Base-by-base conservation (phyloP, 495 filamentous ascomycete species). In the Tuber aestivum region DNA sequence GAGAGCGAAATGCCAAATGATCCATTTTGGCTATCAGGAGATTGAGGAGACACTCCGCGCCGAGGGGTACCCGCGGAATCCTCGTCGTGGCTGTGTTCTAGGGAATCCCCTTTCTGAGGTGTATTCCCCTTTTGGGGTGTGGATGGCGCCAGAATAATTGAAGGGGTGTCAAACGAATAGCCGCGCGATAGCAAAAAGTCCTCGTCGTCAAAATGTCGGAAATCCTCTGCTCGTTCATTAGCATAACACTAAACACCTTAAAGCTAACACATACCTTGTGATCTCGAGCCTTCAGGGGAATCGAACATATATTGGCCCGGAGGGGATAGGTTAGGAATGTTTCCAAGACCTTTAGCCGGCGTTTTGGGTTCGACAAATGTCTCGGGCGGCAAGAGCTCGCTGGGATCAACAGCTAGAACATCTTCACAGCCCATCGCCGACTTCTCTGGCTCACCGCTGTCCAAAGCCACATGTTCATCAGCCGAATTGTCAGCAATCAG, bases 111-210 rank as follows among this genome's bases (percentile, higher is more conserved):
- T 14, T 61, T 61, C 45, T 50, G 45, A 50, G 21, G 45, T 1
- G 45, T 50, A 50, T 50, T 23, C 7, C 45, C 21, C 12, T 78
- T 74, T 38, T 78, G 76, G 44, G 77, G 77, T 10, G 77, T 79
- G 44, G 72, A 79, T 4, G 77, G 77, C 7, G 72, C 76, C 48
- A 79, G 70, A 41, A 72, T 40, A 23, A 79, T 74, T 72, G 72
- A 72, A 41, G 77, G 76, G 35, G 38, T 74, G 38, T 69, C 76
- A 21, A 40, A 61, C n/a, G 50, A 61, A 32, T 61, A 61, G 50
- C n/a, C 27, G 6, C 50, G 50, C n/a, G 50, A 61, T 32, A 61
- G 50, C 50, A 61, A 61, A 61, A 61, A 61, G 50, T 61, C 50
- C 9, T 16, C 50, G n/a, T 61, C n/a, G n/a, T 61, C n/a, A 61